These are phyloP conservation scores for Sesbania bispinosa DNA, from an alignment of 306 rosid genomes.

Conservation along the genomic window DNA sequence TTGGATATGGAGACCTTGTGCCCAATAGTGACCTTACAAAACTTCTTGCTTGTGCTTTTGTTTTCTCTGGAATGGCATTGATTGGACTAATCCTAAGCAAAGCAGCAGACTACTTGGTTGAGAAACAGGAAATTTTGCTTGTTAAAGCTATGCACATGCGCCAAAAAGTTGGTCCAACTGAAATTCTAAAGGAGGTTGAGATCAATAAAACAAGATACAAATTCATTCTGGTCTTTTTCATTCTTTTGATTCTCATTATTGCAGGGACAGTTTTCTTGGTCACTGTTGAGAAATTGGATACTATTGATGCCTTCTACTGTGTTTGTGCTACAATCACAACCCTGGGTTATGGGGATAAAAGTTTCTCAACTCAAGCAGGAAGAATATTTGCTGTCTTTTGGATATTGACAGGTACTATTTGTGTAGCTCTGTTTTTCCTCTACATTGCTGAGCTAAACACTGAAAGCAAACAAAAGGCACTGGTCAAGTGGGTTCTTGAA, in stretches of 20 bases:
- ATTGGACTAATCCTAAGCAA: constrained; percentile 40
- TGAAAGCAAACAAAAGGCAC: constrained; percentile 53
- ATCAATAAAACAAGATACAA: constrained; percentile 41
- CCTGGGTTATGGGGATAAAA: constrained; percentile 69
- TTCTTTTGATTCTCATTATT: constrained; percentile 31
- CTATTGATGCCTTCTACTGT: constrained; percentile 43
- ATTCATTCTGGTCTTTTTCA: constrained; percentile 26
- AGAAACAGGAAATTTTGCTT: constrained; percentile 47
- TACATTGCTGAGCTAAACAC: constrained; percentile 71
- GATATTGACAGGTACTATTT: constrained; percentile 68
- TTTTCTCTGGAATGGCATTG: constrained; percentile 52
- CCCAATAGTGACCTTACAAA: constrained; percentile 44
- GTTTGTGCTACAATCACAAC: constrained; percentile 52
- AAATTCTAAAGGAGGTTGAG: constrained; percentile 41
- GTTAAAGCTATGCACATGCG: constrained; percentile 38
- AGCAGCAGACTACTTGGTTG: constrained; percentile 47
- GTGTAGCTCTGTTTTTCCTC: constrained; percentile 74
- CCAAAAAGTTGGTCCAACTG: constrained; percentile 25
- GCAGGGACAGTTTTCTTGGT: constrained; percentile 34
- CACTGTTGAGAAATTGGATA: constrained; percentile 29
- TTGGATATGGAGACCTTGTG: constrained; percentile 56
- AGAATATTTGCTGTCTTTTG: constrained; percentile 79
- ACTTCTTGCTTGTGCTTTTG: constrained; percentile 49
- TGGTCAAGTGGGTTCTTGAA: constrained; percentile 64
- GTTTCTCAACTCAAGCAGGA: constrained; percentile 72